Evolutionary conservation across 768 basidiomycete genomes (phyloP), one percentile per base, ranked within the genome.

Genomic region (Infundibulicybe gibba): DNA sequence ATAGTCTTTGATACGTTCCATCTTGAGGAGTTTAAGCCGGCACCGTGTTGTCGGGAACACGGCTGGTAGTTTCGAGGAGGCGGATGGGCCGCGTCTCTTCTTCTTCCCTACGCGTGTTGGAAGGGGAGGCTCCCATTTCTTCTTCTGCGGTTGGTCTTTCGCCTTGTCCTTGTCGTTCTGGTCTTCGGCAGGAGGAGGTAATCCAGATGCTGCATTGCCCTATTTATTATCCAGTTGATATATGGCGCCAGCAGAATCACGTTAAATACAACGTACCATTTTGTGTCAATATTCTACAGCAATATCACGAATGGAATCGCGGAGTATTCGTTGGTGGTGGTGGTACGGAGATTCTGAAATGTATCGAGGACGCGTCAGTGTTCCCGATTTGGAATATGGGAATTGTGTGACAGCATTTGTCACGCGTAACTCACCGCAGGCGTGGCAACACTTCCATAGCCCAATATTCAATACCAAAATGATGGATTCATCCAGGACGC

Each of bases 51-150:
- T 95, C 8, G 97, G 97, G 64, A 77, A 93, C 6, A 99, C 88
- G 10, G 93, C 76, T 15, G 95, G 95, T 3, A 99, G 83, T 63
- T 94, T 95, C 33, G 87, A 87, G 2, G 93, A 82, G 2, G 93
- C 76, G 47, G 91, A 85, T 5, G 95, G 94, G n/a, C 95, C 94
- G 50, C 85, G 80, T 75, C 82, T 81, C 75, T 94, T 98, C 81
- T 93, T 94, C 80, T 94, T 97, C 41, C 94, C 94, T 32, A 97
- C 91, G 49, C 92, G 88, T 40, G 95, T 97, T 12, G 95, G 94
- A 49, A 97, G 80, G 58, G 95, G 95, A 6, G 95, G 94, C 65
- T 98, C 95, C 94, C 94, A 98, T 72, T 95, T 94, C 82, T 97
- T 97, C 69, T 85, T 80, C 58, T 81, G 74, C 14, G 74, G 70